Conservation (phyloP, 768 basidiomycete genomes). For the Tulasnella sp. region DNA sequence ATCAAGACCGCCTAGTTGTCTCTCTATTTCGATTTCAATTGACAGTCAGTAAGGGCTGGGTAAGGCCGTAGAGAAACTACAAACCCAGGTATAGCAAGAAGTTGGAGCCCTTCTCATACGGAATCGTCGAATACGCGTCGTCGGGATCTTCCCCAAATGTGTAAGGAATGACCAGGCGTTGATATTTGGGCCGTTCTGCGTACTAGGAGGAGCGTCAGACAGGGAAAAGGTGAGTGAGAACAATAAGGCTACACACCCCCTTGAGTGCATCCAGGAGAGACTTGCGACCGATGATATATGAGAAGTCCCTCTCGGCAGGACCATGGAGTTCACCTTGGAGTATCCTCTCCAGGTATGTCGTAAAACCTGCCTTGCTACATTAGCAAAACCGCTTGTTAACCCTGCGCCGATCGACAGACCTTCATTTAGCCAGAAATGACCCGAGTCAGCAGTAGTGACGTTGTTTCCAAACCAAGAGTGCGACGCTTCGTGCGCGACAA, state of each 20-base stretch:
- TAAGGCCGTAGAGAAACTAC: conserved; percentile 18
- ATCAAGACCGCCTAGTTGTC: conserved; percentile 66
- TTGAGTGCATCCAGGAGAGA: conserved; percentile 58
- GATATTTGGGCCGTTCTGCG: conserved; percentile 53
- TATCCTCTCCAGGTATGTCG: conserved; percentile 82
- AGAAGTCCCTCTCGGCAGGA: conserved; percentile 65
- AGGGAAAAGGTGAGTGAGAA: background rate
- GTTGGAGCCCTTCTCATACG: conserved; percentile 86
- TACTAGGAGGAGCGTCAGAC: conserved; percentile 28
- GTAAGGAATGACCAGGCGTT: conserved; percentile 65
- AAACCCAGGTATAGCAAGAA: conserved; percentile 73
- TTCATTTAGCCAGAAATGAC: conserved; percentile 84
- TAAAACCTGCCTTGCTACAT: conserved; percentile 45
- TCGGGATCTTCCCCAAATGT: conserved; percentile 29
- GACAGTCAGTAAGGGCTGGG: background rate
- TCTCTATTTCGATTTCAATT: conserved; percentile 32
- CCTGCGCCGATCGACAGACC: conserved; percentile 21
- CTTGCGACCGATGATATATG: conserved; percentile 64
- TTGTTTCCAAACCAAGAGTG: conserved; percentile 91
- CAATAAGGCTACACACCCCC: background rate
- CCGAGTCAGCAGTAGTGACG: conserved; percentile 60
- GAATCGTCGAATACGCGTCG: conserved; percentile 34
- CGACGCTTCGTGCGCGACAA: conserved; percentile 63
- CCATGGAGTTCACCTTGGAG: conserved; percentile 57
- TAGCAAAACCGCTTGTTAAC: background rate